phyloP scores from a whole-genome alignment of 352 stramenopile genomes.

The Aphanomyces cochlioides region DNA sequence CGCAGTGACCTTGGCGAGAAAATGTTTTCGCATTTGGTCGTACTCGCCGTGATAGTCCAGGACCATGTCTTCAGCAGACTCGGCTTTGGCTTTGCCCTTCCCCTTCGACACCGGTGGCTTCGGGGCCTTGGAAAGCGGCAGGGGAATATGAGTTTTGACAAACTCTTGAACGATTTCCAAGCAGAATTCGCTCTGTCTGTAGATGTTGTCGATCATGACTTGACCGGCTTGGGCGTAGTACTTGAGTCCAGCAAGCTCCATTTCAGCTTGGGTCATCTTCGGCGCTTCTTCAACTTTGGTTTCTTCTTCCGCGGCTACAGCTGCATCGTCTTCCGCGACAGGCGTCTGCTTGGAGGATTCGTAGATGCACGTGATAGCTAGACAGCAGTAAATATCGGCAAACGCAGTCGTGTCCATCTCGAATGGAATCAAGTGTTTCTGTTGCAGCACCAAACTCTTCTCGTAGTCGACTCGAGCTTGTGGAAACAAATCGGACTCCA shows the following conservation, averaged over 20 bases:
- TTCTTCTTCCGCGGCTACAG: constrained; percentile 18
- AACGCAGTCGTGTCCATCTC: constrained; percentile 73
- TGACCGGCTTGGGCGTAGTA: constrained; percentile 79
- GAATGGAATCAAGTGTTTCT: constrained; percentile 62
- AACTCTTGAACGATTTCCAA: constrained; percentile 47
- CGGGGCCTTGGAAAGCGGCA: constrained; percentile 14
- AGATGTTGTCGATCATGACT: constrained; percentile 79
- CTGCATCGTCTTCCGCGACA: constrained; percentile 7
- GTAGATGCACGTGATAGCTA: constrained; percentile 85
- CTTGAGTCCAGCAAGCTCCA: constrained; percentile 57
- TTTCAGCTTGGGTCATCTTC: constrained; percentile 33
- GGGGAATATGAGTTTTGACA: constrained; percentile 47
- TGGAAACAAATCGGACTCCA: constrained; percentile 79
- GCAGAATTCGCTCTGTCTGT: constrained; percentile 50
- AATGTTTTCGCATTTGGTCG: constrained; percentile 54
- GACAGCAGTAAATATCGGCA: constrained; percentile 74
- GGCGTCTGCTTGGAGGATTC: constrained; percentile 41
- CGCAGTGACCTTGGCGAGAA: constrained; percentile 47
- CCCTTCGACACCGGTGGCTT: background rate
- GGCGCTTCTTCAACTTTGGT: constrained; percentile 21
- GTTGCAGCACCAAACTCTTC: constrained; percentile 62
- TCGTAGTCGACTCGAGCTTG: constrained; percentile 75
- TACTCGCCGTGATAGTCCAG: constrained; percentile 44
- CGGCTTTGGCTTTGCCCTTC: constrained; percentile 73
- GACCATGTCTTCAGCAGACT: constrained; percentile 37